Percentiles rank a stretch among this genome's conserved stretches.
phyloP scores from a whole-genome alignment of 129 eudicot genomes.

The Flaveria brownii region DNA sequence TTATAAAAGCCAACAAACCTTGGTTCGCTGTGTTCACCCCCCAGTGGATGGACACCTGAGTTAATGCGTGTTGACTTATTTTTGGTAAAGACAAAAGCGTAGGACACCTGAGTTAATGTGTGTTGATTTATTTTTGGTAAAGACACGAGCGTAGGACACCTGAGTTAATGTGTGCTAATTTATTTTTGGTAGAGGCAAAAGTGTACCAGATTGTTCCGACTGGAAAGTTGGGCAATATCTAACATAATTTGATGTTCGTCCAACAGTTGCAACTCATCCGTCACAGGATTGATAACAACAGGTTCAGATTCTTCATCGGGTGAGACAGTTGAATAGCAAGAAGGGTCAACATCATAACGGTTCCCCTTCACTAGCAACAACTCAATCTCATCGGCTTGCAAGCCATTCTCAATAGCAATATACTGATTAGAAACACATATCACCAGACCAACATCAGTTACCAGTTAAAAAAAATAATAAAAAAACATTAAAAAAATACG shows the following conservation, averaged over 20 bases:
- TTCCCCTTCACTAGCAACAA: constrained; percentile 48
- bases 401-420: constrained; percentile 51
- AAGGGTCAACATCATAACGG: constrained; percentile 22
- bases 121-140: neutral
- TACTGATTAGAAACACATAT: constrained; percentile 46
- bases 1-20: too few relatives aligned
- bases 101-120: neutral
- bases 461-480: neutral
- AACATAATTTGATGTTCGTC: constrained; percentile 51
- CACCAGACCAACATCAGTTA: constrained; percentile 19
- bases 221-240: constrained; percentile 44
- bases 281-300: constrained; percentile 42
- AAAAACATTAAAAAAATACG: neutral
- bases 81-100: constrained; percentile 19
- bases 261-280: constrained; percentile 48
- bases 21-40: too few relatives aligned
- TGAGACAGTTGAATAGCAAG: constrained; percentile 4
- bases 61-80: neutral
- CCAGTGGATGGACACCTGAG: too few relatives aligned
- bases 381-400: constrained; percentile 53
- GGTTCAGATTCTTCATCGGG: constrained; percentile 30
- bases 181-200: neutral
- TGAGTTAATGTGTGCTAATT: neutral
- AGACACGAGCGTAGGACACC: constrained; percentile 26
- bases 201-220: constrained; percentile 58